These are phyloP conservation scores for Hebeloma cylindrosporum DNA, from an alignment of 768 basidiomycete species.

Conservation along the genomic window DNA sequence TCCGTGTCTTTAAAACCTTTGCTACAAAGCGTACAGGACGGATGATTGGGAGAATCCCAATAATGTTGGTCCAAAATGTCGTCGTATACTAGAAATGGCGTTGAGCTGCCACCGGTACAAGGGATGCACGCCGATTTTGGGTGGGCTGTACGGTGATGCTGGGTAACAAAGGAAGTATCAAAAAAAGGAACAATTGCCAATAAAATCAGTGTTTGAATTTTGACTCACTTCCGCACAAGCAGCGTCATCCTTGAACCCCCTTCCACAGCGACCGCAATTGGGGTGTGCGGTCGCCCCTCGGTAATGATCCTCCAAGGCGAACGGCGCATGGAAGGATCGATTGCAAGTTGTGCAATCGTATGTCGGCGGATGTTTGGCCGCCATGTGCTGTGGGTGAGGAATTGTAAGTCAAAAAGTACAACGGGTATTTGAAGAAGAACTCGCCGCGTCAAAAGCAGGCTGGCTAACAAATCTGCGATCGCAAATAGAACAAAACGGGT, in stretches of 20 bases:
- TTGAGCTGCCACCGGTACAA: constrained; percentile 34
- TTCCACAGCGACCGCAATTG: constrained; percentile 44
- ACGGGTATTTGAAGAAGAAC: constrained; percentile 12
- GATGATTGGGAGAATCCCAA: constrained; percentile 36
- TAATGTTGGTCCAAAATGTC: constrained; percentile 42
- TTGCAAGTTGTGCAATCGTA: constrained; percentile 39
- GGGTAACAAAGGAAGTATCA: constrained; percentile 1
- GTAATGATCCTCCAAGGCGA: constrained; percentile 46
- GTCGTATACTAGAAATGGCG: constrained; percentile 32
- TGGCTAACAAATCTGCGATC: constrained; percentile 37
- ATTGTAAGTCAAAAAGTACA: constrained; percentile 2
- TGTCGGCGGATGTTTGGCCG: constrained; percentile 43
- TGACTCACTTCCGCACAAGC: constrained; percentile 36
- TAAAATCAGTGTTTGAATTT: too few relatives aligned
- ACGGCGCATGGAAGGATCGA: constrained; percentile 32
- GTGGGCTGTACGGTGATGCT: constrained; percentile 36
- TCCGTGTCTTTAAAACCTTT: constrained; percentile 34
- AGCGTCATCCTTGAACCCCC: constrained; percentile 38
- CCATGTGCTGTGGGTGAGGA: constrained; percentile 35
- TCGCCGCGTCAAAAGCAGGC: constrained; percentile 37
- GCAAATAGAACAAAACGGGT: constrained; percentile 36
- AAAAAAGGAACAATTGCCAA: constrained; percentile 1
- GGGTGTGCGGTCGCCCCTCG: constrained; percentile 45
- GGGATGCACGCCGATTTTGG: constrained; percentile 25
- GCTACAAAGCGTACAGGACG: constrained; percentile 33